Conservation (phyloP, 495 filamentous ascomycete genomes). For the Thozetella sp. region DNA sequence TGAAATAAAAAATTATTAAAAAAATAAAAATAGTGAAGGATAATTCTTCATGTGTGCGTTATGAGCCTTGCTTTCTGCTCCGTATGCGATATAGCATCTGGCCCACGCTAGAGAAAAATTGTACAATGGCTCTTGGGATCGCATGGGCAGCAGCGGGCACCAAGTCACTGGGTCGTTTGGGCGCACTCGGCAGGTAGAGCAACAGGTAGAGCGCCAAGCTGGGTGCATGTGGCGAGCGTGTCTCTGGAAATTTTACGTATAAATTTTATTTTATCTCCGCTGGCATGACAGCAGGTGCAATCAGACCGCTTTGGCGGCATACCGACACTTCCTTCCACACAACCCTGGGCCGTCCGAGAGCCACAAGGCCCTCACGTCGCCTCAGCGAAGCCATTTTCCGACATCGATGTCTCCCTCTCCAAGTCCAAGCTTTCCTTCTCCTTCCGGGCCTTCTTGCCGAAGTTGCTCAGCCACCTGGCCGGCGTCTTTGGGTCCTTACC, state of each 20-base stretch:
- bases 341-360: too few relatives aligned
- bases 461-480: constrained; percentile 43
- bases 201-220: too few relatives aligned
- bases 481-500: constrained; percentile 28
- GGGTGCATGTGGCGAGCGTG: not conserved
- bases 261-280: not conserved
- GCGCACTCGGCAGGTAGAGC: not conserved
- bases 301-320: not conserved
- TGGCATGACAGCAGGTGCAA: not conserved
- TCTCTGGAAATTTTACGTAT: not conserved
- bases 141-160: too few relatives aligned
- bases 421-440: constrained; percentile 50
- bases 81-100: too few relatives aligned
- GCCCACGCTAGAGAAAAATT: too few relatives aligned
- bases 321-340: not conserved
- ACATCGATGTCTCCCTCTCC: constrained; percentile 33
- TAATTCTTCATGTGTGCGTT: too few relatives aligned
- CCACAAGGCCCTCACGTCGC: constrained; percentile 10
- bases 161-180: too few relatives aligned
- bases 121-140: too few relatives aligned
- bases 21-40: too few relatives aligned
- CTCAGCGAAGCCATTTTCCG: constrained; percentile 5
- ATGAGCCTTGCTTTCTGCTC: too few relatives aligned
- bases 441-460: constrained; percentile 49
- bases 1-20: too few relatives aligned